A percentile compares a stretch with the other conserved stretches of the same genome.
phyloP scores from a whole-genome alignment of 371 early-diverging fungal species.

The Mucor piriformis region DNA sequence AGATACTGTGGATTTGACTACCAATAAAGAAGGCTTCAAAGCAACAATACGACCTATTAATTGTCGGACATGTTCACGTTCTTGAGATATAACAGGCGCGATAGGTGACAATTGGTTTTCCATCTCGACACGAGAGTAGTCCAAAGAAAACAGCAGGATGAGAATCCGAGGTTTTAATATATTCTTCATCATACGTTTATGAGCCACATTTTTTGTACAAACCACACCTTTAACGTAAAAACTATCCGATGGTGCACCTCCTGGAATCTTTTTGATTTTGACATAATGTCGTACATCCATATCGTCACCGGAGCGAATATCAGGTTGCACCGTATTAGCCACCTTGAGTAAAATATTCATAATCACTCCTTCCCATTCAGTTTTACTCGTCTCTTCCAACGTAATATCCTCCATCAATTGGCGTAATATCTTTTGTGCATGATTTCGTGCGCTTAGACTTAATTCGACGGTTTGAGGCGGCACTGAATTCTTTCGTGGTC shows the following conservation, averaged over 20 bases:
- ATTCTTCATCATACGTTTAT: slow-evolving; percentile 82
- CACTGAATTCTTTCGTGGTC: slow-evolving; percentile 54
- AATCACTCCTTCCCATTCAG: slow-evolving; percentile 80
- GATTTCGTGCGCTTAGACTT: slow-evolving; percentile 67
- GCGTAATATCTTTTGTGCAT: slow-evolving; percentile 65
- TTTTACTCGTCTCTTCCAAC: slow-evolving; percentile 35
- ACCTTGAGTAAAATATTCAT: slow-evolving; percentile 72
- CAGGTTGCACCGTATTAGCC: slow-evolving; percentile 70
- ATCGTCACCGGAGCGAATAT: slow-evolving; percentile 75
- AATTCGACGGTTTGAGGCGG: slow-evolving; percentile 63
- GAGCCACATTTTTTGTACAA: slow-evolving; percentile 89
- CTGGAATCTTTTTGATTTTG: slow-evolving; percentile 94
- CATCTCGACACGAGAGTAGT: slow-evolving; percentile 82
- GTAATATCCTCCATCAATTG: slow-evolving; percentile 51
- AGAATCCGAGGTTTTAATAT: slow-evolving; percentile 79
- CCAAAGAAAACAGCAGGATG: slow-evolving; percentile 86
- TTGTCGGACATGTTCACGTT: slow-evolving; percentile 80
- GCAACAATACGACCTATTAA: slow-evolving; percentile 81
- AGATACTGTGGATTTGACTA: slow-evolving; percentile 84
- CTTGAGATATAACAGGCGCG: slow-evolving; percentile 82
- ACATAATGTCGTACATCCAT: slow-evolving; percentile 92
- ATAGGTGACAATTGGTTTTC: slow-evolving; percentile 82
- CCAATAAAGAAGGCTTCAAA: slow-evolving; percentile 77
- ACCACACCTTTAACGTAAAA: slow-evolving; percentile 87
- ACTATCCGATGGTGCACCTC: slow-evolving; percentile 79